Base-by-base conservation (phyloP, 2,329 filamentous ascomycete genomes). In the Cephalotrichum gorgonifer region DNA sequence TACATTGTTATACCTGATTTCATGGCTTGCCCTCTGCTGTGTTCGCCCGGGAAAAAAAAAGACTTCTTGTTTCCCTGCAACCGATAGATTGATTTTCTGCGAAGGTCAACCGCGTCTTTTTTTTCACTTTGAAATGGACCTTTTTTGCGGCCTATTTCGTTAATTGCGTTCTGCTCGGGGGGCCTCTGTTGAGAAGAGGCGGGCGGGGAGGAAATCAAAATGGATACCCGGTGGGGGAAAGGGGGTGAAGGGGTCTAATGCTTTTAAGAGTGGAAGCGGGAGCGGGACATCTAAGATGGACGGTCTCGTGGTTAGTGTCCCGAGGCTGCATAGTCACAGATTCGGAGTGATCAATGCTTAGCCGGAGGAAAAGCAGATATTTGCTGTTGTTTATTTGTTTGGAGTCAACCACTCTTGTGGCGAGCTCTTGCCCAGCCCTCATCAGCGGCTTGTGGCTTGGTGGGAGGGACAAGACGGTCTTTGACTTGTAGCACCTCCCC, bases 41-140 rank as follows among this genome's bases (percentile, higher is more conserved):
- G 41, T 50, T 47, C 25, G 62, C 65, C 28, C 20, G 28, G 30
- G 31, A 35, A 35, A 35, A 44, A n/a, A 30, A 15, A 46, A 46
- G 12, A 46, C 62, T 67, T 58, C 62, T 60, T 55, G 60, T 58
- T 64, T 52, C 63, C 57, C 60, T 60, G 66, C 62, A 60, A 51
- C 57, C 60, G 55, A 68, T 67, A 68, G 65, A 68, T 67, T 68
- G 66, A 58, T 62, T 50, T 58, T n/a, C n/a, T 56, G 60, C 25
- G 35, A 27, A 33, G 28, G 30, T 46, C 43, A 30, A 50, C 50
- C 31, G n/a, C 44, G 47, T 50, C 43, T 33, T 26, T 52, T 45
- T 45, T 45, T 46, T 42, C 44, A 44, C 41, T 50, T 39, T 39
- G 7, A 12, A 23, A 22, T 23, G 17, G 35, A 30, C 15, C 25